Percentiles rank a stretch among this genome's conserved stretches.
Conservation (phyloP, 139 green algal genomes). For the Desmodesmus armatus region DNA sequence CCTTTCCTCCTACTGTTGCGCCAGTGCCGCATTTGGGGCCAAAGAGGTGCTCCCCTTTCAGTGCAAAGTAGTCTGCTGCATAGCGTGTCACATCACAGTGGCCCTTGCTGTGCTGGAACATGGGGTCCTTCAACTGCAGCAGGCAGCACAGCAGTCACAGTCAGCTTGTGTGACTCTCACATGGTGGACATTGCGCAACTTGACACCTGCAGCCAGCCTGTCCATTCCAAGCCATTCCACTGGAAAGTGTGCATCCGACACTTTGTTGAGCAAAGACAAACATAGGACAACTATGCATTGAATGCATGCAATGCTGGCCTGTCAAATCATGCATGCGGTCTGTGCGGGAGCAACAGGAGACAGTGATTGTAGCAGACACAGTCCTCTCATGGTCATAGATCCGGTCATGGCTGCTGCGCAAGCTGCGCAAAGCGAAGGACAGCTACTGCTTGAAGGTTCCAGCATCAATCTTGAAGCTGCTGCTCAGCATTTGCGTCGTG, state of each 20-base stretch:
- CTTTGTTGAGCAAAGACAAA: neutral
- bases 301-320: too few relatives aligned
- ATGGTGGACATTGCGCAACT: neutral
- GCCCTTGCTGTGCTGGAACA: constrained; percentile 69
- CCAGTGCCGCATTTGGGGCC: neutral
- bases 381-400: neutral
- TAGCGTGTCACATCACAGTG: constrained; percentile 64
- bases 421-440: too few relatives aligned
- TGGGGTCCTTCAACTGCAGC: constrained; percentile 51
- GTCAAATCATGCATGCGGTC: too few relatives aligned
- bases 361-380: neutral
- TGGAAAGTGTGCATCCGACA: too few relatives aligned
- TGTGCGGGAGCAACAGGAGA: too few relatives aligned
- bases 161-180: neutral
- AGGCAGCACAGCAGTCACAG: neutral
- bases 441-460: too few relatives aligned
- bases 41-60: constrained; percentile 32
- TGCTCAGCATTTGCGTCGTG: neutral
- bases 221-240: too few relatives aligned
- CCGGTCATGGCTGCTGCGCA: neutral
- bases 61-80: constrained; percentile 45
- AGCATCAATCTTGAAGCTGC: neutral
- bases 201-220: neutral
- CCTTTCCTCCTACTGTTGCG: constrained; percentile 3
- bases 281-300: neutral